Conservation (phyloP, 257 asterid species). For the Solanum ossicruentum region DNA sequence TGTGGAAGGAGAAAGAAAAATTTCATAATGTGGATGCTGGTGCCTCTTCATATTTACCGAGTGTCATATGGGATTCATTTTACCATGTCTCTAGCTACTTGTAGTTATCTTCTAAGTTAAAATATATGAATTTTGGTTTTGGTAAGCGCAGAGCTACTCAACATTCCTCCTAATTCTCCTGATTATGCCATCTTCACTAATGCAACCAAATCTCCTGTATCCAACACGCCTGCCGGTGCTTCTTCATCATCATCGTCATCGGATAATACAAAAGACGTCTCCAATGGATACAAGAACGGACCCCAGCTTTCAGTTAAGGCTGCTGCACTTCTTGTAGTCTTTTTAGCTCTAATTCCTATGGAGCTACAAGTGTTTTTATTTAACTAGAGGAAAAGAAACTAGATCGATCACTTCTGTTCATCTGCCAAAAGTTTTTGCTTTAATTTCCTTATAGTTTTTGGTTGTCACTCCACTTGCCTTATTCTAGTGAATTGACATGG, state of each 20-base stretch:
- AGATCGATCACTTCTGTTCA: not conserved
- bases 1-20: not conserved
- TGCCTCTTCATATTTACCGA: not conserved
- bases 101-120: not conserved
- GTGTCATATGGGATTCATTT: not conserved
- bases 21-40: not conserved
- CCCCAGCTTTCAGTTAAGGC: conserved; percentile 6
- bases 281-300: conserved; percentile 9
- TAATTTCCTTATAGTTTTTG: not conserved
- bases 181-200: conserved; percentile 61
- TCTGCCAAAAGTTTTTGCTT: too few species aligned
- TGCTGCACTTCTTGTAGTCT: conserved; percentile 3
- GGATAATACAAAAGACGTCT: not conserved
- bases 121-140: not conserved
- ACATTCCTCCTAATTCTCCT: conserved; percentile 53
- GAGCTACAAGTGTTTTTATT: not conserved
- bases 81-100: not conserved
- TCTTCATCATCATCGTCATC: conserved; percentile 19
- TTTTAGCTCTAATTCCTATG: conserved; percentile 11
- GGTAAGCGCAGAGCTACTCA: conserved; percentile 40
- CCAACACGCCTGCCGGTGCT: conserved; percentile 13
- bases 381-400: not conserved
- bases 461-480: not conserved
- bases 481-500: not conserved
- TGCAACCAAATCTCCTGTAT: not conserved